A percentile compares a stretch with the other conserved stretches of the same genome.
Conservation (phyloP, 1,139 yeast genomes). For the Yamadazyma conglobata region DNA sequence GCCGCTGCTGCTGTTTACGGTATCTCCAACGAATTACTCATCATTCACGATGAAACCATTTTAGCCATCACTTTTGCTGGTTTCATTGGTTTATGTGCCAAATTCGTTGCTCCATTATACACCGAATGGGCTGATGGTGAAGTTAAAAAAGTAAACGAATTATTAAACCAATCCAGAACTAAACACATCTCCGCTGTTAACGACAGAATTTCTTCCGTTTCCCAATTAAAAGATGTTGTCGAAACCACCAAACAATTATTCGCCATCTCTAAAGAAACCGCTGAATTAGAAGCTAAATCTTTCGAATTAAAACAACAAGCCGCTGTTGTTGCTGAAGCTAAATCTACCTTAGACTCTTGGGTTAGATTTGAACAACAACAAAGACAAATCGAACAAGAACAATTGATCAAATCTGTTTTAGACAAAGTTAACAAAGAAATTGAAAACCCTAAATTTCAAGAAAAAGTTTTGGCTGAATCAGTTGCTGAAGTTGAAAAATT, state of each 20-base stretch:
- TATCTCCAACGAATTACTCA: conserved; percentile 87
- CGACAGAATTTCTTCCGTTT: conserved; percentile 83
- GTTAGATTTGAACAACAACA: conserved; percentile 97
- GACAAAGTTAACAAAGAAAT: conserved; percentile 86
- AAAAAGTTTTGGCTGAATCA: conserved; percentile 84
- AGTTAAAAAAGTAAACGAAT: conserved; percentile 74
- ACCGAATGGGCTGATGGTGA: conserved; percentile 94
- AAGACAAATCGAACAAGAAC: conserved; percentile 94
- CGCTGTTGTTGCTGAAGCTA: conserved; percentile 85
- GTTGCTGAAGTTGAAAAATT: conserved; percentile 88
- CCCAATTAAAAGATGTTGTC: conserved; percentile 89
- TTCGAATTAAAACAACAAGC: conserved; percentile 91
- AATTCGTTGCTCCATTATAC: conserved; percentile 90
- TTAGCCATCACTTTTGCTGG: conserved; percentile 77
- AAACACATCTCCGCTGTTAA: conserved; percentile 91
- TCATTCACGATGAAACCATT: conserved; percentile 86
- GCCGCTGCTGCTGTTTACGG: conserved; percentile 95
- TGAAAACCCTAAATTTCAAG: conserved; percentile 89
- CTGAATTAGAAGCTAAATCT: conserved; percentile 84
- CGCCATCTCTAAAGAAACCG: conserved; percentile 94
- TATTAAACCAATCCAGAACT: conserved; percentile 83
- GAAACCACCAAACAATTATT: conserved; percentile 87
- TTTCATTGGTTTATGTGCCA: conserved; percentile 72
- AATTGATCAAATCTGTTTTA: conserved; percentile 81
- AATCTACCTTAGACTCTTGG: conserved; percentile 96